phyloP scores from a whole-genome alignment of 108 stramenopile genomes.

The Chaetoceros tenuissimus region DNA sequence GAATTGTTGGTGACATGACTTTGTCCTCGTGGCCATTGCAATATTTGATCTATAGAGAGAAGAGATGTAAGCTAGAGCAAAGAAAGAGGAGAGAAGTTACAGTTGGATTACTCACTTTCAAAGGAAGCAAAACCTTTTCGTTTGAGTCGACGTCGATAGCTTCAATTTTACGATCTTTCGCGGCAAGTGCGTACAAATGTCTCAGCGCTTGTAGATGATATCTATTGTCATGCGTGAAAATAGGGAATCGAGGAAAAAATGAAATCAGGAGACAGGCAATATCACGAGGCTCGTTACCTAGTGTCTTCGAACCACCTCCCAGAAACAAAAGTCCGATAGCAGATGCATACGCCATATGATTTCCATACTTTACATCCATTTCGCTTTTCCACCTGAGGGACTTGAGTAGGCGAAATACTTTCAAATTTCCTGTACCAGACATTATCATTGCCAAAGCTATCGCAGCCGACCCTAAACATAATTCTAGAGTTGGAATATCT shows the following conservation, averaged over 20 bases:
- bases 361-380: constrained; percentile 78
- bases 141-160: constrained; percentile 87
- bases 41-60: not conserved
- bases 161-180: constrained; percentile 69
- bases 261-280: constrained; percentile 88
- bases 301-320: constrained; percentile 87
- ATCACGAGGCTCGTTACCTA: constrained; percentile 82
- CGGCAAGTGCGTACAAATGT: constrained; percentile 95
- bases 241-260: constrained; percentile 90
- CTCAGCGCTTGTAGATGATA: constrained; percentile 95
- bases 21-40: not conserved
- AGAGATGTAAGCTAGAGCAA: too few relatives aligned
- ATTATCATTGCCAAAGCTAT: constrained; percentile 89
- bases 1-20: not conserved
- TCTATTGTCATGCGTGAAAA: constrained; percentile 79
- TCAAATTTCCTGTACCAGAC: constrained; percentile 94
- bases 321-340: constrained; percentile 94
- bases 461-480: constrained; percentile 78
- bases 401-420: constrained; percentile 77
- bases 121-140: constrained; percentile 61
- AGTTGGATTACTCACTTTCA: constrained; percentile 32
- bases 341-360: constrained; percentile 84
- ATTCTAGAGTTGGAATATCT: constrained; percentile 72
- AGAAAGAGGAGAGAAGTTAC: not conserved
- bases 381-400: constrained; percentile 84